A percentile compares a stretch with the other conserved stretches of the same genome.
Evolutionary conservation across 169 alveolate genomes (phyloP).

Genomic region (Plasmodium relictum): DNA sequence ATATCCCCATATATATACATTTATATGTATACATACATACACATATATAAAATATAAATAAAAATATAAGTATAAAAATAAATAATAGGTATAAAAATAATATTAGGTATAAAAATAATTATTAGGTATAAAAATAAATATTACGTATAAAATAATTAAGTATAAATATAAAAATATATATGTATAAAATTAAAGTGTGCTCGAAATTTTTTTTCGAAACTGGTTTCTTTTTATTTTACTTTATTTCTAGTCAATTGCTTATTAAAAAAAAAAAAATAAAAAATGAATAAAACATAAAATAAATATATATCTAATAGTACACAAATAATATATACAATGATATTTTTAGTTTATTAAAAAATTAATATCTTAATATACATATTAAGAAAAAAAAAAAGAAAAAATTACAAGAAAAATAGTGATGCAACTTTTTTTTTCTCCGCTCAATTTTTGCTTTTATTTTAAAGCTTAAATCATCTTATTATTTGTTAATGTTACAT

Average conservation of each 20-base stretch:
- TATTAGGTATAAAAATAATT: background rate
- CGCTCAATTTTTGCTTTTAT: background rate
- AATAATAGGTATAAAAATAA: constrained; percentile 3
- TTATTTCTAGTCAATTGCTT: constrained; percentile 55
- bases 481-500: too few relatives aligned
- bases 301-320: constrained; percentile 31
- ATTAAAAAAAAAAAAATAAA: constrained; percentile 15
- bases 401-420: background rate
- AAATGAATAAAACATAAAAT: constrained; percentile 11
- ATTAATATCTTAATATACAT: background rate
- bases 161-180: constrained; percentile 18
- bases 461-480: background rate
- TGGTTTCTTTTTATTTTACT: constrained; percentile 47
- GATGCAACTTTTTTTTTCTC: constrained; percentile 11
- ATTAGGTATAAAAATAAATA: constrained; percentile 13
- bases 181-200: constrained; percentile 27
- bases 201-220: constrained; percentile 58
- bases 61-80: background rate
- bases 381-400: constrained; percentile 4
- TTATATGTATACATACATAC: constrained; percentile 15
- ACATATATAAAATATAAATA: constrained; percentile 4
- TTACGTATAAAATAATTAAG: background rate
- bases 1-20: constrained; percentile 2
- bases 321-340: background rate
- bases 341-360: constrained; percentile 21